These are phyloP conservation scores for Tillandsia fasciculata DNA, from an alignment of 176 grass and related monocot species.

Conservation along the genomic window DNA sequence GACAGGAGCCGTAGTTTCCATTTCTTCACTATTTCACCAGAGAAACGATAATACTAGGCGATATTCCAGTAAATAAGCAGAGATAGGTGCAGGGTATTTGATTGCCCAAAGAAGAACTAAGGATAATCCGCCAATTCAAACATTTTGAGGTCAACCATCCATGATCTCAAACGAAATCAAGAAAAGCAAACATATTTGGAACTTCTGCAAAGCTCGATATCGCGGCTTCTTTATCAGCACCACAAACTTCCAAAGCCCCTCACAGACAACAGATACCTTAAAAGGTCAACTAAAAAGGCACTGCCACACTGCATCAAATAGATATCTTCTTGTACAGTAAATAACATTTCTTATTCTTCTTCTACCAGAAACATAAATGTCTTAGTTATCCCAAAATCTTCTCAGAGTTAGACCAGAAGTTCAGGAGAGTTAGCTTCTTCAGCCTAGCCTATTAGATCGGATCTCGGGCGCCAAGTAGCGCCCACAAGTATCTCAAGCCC, in stretches of 20 bases:
- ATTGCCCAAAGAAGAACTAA: background rate
- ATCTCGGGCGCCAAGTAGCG: conserved; percentile 11
- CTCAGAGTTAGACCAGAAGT: background rate
- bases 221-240: too few relatives aligned
- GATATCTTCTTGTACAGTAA: background rate
- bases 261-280: too few relatives aligned
- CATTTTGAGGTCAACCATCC: conserved; percentile 3
- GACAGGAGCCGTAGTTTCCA: conserved; percentile 18
- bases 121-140: conserved; percentile 19
- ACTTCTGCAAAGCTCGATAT: too few relatives aligned
- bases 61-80: background rate
- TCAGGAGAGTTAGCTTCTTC: background rate
- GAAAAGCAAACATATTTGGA: too few relatives aligned
- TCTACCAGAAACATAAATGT: background rate
- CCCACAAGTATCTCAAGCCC: conserved; percentile 1
- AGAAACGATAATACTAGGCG: background rate
- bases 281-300: background rate
- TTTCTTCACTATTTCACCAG: background rate
- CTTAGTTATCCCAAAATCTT: background rate
- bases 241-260: too few relatives aligned
- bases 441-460: background rate
- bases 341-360: background rate
- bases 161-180: too few relatives aligned
- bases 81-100: background rate
- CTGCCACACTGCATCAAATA: background rate